Conservation (phyloP, 495 filamentous ascomycete species). For the Choiromyces venosus region DNA sequence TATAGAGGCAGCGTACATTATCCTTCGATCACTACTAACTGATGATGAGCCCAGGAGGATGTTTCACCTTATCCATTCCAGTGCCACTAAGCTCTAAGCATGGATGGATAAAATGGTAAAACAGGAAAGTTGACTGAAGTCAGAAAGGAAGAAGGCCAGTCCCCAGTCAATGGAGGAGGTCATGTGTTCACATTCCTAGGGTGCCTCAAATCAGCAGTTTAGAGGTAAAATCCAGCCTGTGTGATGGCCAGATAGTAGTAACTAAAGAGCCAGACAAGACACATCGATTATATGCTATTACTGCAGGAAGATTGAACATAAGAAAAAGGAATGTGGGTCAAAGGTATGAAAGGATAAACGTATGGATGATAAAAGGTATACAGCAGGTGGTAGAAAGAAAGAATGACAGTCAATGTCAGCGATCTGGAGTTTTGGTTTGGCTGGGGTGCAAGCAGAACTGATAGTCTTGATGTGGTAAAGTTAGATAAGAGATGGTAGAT, state of each 20-base stretch:
- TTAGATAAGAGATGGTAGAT: too few species aligned
- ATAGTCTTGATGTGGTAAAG: too few species aligned
- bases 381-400: too few species aligned
- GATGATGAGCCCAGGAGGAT: neutral
- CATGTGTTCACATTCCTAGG: rapidly evolving
- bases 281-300: neutral
- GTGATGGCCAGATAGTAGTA: too few species aligned
- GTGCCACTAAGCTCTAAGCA: neutral
- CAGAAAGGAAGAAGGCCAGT: neutral
- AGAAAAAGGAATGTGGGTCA: too few species aligned
- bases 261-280: neutral
- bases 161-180: neutral
- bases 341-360: too few species aligned
- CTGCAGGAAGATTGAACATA: too few species aligned
- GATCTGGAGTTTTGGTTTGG: too few species aligned
- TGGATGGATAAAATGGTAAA: neutral
- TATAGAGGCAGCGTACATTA: neutral
- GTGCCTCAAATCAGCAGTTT: rapidly evolving
- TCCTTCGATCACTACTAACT: neutral
- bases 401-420: too few species aligned
- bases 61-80: neutral
- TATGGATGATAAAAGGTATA: too few species aligned
- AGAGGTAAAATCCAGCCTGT: too few species aligned
- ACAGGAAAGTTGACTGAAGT: neutral
- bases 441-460: too few species aligned